Evolutionary conservation across 164 flowering plant species (phyloP).

Genomic region (Euptelea pleiosperma): DNA sequence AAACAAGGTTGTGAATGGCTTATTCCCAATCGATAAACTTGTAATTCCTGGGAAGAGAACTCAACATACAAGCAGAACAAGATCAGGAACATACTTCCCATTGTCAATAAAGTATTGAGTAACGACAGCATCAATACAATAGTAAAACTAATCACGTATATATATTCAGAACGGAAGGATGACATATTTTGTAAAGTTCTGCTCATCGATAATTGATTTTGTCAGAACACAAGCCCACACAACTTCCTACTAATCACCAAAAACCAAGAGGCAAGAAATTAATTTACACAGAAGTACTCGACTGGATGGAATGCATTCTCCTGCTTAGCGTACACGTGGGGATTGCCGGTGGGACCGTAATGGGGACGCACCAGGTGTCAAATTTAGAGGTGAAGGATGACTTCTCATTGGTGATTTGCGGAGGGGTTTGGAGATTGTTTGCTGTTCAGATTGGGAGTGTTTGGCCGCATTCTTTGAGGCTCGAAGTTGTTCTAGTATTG

Average conservation of each 20-base stretch:
- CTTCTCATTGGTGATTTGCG: slow-evolving; percentile 35
- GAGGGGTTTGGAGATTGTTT: slow-evolving; percentile 13
- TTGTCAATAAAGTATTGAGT: no score
- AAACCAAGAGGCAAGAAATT: slow-evolving; percentile 1
- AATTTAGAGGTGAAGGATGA: slow-evolving; percentile 31
- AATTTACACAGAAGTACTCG: neutral
- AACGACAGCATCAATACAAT: no score
- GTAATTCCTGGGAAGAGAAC: no score
- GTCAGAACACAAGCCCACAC: neutral
- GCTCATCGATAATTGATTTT: neutral
- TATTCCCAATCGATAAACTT: no score
- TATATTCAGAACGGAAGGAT: slow-evolving; percentile 2
- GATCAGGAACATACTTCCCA: no score
- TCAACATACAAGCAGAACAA: no score
- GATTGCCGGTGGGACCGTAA: slow-evolving; percentile 13
- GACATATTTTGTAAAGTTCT: neutral
- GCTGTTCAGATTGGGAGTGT: slow-evolving; percentile 21
- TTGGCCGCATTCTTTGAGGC: slow-evolving; percentile 32
- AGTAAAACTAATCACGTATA: neutral
- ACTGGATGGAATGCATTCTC: neutral
- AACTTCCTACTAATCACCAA: neutral
- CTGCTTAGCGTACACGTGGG: slow-evolving; percentile 5
- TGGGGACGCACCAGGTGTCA: slow-evolving; percentile 29
- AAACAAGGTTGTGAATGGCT: no score
- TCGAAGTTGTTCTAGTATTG: slow-evolving; percentile 55